Evolutionary conservation across 179 eudicot genomes (phyloP), one percentile per base, ranked within the genome.

Genomic region (Vitellaria paradoxa): DNA sequence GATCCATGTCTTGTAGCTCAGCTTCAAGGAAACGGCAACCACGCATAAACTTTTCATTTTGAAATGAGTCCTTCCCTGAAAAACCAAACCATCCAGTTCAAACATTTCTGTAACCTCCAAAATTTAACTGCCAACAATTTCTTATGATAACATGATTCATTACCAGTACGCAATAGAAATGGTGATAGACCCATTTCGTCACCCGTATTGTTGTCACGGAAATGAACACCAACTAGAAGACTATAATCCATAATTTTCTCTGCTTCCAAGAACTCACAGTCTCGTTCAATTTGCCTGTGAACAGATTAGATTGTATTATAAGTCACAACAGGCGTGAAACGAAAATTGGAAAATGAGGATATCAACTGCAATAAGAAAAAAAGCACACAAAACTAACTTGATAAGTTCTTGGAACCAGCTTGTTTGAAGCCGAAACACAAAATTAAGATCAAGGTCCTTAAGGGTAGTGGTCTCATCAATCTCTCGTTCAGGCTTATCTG

Each of bases 201-300:
- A 66, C 81, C 91, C 40, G 91, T 87, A 46, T 82, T 84, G 73
- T 88, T 89, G 77, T 95, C 90, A 42, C 97, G 97, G 64, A 95
- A 95, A 77, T 95, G 99, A 73, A 95, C 76, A 63, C 99, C 99
- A 56, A 95, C 97, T 75, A 95, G 80, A 73, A 95, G 95, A 82
- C 99, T 95, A 73, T 95, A 95, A 83, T 95, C 99, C 99, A 95
- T 95, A 46, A 95, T 94, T 79, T 81, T 86, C 84, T 92, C 98
- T 1, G 89, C 88, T 85, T 94, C 94, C 73, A 94, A 86, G 84
- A 94, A 94, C 80, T 94, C 98, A 79, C 98, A 94, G 77, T 94
- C 98, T 57, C 90, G 85, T 75, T 94, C 89, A 75, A 94, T 88
- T 87, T 94, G 98, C 81, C 98, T 94, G 80, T n/a, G 24, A 73